Percentiles rank a stretch among this genome's conserved stretches.
Evolutionary conservation across 1,284 basidiomycete species (phyloP).

Genomic region (Sanguinoderma infundibulare): DNA sequence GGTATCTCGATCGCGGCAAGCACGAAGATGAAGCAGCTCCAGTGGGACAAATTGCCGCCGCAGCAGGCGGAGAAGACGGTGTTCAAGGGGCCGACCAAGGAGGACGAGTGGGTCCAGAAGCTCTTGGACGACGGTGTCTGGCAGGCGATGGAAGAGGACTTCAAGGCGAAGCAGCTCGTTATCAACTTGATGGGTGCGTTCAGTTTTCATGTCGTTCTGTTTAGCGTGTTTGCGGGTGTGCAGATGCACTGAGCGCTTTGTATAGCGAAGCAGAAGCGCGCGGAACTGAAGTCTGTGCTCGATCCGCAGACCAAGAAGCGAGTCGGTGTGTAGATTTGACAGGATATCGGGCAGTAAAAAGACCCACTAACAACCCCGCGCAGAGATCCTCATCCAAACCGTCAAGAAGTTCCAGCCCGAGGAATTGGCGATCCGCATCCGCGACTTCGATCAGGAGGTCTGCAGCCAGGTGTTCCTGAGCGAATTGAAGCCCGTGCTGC

Average conservation of each 20-base stretch:
- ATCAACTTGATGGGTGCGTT: slow-evolving; percentile 76
- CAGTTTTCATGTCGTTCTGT: slow-evolving; percentile 26
- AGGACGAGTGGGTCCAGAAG: slow-evolving; percentile 80
- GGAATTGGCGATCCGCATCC: slow-evolving; percentile 82
- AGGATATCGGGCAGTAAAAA: neutral
- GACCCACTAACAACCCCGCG: neutral
- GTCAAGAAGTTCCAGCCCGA: slow-evolving; percentile 84
- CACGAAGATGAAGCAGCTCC: slow-evolving; percentile 96
- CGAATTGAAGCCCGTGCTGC: slow-evolving; percentile 85
- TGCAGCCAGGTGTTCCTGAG: slow-evolving; percentile 89
- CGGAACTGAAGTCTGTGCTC: slow-evolving; percentile 89
- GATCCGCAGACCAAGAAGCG: slow-evolving; percentile 90
- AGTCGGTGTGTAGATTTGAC: slow-evolving; percentile 64
- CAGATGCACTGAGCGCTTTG: slow-evolving; percentile 1
- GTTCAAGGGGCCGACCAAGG: slow-evolving; percentile 78
- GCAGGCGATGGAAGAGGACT: slow-evolving; percentile 97
- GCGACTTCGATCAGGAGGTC: slow-evolving; percentile 83
- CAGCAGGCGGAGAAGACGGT: slow-evolving; percentile 84
- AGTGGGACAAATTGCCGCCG: slow-evolving; percentile 97
- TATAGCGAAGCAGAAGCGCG: slow-evolving; percentile 77
- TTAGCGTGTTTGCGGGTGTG: slow-evolving; percentile 21
- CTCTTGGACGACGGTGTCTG: slow-evolving; percentile 88
- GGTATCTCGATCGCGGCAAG: slow-evolving; percentile 85
- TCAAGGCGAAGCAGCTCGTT: slow-evolving; percentile 95
- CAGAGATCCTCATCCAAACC: slow-evolving; percentile 90